These are phyloP conservation scores for Exophiala sp. DNA, from an alignment of 2,329 filamentous ascomycete species.

Conservation along the genomic window DNA sequence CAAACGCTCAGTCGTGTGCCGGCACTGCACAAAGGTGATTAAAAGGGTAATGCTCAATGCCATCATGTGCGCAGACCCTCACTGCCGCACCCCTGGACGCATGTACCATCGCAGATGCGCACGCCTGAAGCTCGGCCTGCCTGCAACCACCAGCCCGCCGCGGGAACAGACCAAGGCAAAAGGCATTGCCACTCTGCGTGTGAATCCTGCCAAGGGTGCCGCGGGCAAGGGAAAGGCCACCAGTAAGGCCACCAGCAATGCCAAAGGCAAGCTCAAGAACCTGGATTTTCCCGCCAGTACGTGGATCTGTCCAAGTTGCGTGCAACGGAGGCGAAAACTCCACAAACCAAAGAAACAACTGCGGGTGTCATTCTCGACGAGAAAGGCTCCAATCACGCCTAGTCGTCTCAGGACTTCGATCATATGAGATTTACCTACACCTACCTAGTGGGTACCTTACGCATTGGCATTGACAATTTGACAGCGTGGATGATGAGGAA, in stretches of 20 bases:
- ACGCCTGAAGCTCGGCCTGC: not conserved
- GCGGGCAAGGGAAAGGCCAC: not conserved
- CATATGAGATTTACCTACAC: no score
- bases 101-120: conserved; percentile 23
- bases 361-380: no score
- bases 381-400: no score
- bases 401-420: no score
- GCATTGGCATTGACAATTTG: no score
- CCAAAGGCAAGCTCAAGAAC: not conserved
- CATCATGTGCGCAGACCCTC: conserved; percentile 14
- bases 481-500: no score
- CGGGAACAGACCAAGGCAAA: not conserved
- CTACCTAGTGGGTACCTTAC: no score
- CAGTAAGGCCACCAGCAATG: not conserved
- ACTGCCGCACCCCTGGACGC: conserved; percentile 11
- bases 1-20: conserved; percentile 3
- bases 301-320: conserved; percentile 2
- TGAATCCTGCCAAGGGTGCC: not conserved
- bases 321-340: no score
- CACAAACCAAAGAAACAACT: no score
- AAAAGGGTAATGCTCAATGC: conserved; percentile 5
- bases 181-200: not conserved
- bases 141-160: not conserved
- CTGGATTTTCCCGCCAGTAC: not conserved
- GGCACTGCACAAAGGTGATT: conserved; percentile 15